phyloP scores from a whole-genome alignment of 495 filamentous ascomycete genomes.

The Recurvomyces mirabilis region DNA sequence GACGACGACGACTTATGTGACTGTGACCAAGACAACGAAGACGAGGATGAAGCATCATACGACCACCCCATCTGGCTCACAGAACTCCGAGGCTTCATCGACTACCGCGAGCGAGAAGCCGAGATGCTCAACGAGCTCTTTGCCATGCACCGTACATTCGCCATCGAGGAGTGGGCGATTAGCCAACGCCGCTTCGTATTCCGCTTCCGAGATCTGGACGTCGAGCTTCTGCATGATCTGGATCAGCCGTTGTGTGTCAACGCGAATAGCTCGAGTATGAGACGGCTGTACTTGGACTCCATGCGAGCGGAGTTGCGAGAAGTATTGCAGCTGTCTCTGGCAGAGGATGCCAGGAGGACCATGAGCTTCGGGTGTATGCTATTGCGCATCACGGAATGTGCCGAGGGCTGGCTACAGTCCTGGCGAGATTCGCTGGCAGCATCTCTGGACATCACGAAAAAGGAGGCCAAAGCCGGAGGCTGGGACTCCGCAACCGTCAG shows the following conservation, averaged over 20 bases:
- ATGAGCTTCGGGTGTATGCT: not conserved
- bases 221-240: not conserved
- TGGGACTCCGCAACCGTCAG: no score
- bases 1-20: no score
- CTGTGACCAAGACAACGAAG: no score
- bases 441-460: not conserved
- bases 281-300: not conserved
- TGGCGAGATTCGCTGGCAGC: not conserved
- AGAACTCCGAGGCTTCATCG: no score
- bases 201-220: not conserved
- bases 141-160: no score
- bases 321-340: not conserved
- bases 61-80: no score
- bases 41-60: no score
- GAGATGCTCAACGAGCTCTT: no score
- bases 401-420: not conserved
- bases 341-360: not conserved
- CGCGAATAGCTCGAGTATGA: not conserved
- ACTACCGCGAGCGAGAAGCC: no score
- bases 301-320: not conserved
- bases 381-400: slow-evolving; percentile 1
- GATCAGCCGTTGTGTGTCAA: not conserved
- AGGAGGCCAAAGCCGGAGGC: no score
- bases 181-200: no score
- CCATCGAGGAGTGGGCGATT: no score